Evolutionary conservation across 495 filamentous ascomycete genomes (phyloP), one percentile per base, ranked within the genome.

Genomic region (Podospora sp.): DNA sequence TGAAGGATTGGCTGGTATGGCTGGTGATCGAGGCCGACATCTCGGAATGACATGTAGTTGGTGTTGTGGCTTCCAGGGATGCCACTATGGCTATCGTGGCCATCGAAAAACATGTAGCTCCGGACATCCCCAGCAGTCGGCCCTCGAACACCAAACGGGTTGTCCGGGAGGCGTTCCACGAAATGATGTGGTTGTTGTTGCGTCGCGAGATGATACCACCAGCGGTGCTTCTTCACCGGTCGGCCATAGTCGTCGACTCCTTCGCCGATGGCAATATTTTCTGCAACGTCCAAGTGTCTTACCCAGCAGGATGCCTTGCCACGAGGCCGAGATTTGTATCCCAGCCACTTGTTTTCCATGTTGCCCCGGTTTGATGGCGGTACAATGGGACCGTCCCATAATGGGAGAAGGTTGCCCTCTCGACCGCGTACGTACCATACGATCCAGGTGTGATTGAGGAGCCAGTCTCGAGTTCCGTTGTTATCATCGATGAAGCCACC

Each of bases 401-500:
- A 51, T 4, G 65, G 72, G 14, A 73, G 36, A 6, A 79, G 57
- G 36, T 72, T 65, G 6, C 77, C 77, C 22, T 74, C 56, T 6
- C 67, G 68, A 63, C 77, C 73, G 7, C 77, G 69, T 25, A 78
- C 69, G 50, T 76, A 73, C 77, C 77, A 80, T 9, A 49, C 29
- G 52, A 80, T 78, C 77, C 77, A 80, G 12, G 77, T 80, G 62
- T 80, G 77, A 25, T 71, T 58, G 21, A 57, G 58, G 8, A 78
- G 69, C 77, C 77, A 80, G 33, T 75, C 75, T 21, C 71, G 69
- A n/a, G n/a, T n/a, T n/a, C n/a, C n/a, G n/a, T n/a, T n/a, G 9
- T 77, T 52, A 64, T 78, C 71, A 2, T 29, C 26, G n/a, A 75
- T 21, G 51, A 65, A 67, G 9, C 71, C 77, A 1, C 57, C 65